These are phyloP conservation scores for Suhomyces guaymorum DNA, from an alignment of 1,139 yeast genomes.

Conservation along the genomic window DNA sequence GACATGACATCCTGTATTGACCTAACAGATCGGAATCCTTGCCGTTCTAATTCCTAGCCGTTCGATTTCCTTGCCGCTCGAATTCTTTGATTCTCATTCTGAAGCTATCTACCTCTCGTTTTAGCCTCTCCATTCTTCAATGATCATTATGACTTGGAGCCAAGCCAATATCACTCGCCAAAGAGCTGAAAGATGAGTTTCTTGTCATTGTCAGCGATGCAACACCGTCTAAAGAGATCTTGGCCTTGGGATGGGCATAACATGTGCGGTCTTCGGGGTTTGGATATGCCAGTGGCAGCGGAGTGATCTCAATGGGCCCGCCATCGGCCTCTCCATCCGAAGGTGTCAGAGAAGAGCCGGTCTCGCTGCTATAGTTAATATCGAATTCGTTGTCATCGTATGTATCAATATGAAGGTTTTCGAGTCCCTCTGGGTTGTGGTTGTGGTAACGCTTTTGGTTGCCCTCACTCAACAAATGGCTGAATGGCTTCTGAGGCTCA, in stretches of 20 bases:
- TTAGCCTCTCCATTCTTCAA: no score
- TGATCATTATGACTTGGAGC: neutral
- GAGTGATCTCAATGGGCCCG: neutral
- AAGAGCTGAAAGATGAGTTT: slow-evolving; percentile 1
- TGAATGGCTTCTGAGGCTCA: slow-evolving; percentile 77
- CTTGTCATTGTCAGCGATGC: neutral
- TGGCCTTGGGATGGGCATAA: slow-evolving; percentile 45
- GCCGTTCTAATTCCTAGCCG: no score
- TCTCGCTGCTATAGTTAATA: slow-evolving; percentile 22
- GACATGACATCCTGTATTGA: no score
- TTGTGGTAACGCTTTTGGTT: slow-evolving; percentile 34
- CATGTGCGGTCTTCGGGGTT: slow-evolving; percentile 37
- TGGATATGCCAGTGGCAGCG: slow-evolving; percentile 16
- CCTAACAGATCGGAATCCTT: no score
- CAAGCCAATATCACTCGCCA: neutral
- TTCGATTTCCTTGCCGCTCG: no score
- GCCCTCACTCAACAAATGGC: slow-evolving; percentile 50
- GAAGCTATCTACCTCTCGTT: no score
- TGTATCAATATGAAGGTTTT: slow-evolving; percentile 14
- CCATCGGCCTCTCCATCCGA: slow-evolving; percentile 18
- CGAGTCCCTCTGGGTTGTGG: slow-evolving; percentile 9
- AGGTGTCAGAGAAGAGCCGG: slow-evolving; percentile 17
- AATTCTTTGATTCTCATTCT: no score
- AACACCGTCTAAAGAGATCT: slow-evolving; percentile 16
- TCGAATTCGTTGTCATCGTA: slow-evolving; percentile 26